Conservation (phyloP, 768 basidiomycete genomes). For the Pleurotus djamor region DNA sequence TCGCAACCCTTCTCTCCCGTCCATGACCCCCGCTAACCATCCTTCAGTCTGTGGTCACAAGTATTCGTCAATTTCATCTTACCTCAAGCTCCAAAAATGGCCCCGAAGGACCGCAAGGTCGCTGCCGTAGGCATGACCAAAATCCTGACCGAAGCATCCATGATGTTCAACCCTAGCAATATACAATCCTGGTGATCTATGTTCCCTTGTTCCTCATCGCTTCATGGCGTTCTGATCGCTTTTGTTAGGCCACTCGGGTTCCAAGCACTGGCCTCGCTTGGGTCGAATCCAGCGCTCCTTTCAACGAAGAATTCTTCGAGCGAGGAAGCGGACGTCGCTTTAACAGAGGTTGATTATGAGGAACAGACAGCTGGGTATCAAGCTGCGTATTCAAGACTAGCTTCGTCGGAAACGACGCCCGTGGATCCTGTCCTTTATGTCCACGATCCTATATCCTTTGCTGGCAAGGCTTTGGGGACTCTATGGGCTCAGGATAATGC, state of each 20-base stretch:
- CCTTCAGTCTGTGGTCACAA: constrained; percentile 67
- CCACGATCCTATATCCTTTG: constrained; percentile 49
- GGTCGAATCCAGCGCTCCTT: constrained; percentile 76
- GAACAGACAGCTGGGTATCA: constrained; percentile 92
- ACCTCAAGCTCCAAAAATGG: constrained; percentile 79
- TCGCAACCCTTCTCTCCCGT: neutral
- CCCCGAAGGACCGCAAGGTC: constrained; percentile 82
- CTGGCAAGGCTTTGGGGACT: constrained; percentile 43
- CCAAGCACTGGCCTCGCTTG: constrained; percentile 69
- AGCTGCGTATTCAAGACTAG: constrained; percentile 88
- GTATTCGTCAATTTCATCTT: constrained; percentile 74
- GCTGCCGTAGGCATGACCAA: constrained; percentile 78
- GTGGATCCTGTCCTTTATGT: constrained; percentile 65
- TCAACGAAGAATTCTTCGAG: constrained; percentile 28
- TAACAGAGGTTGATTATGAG: constrained; percentile 85
- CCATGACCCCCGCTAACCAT: constrained; percentile 2
- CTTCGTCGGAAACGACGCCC: constrained; percentile 65
- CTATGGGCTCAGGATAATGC: constrained; percentile 32
- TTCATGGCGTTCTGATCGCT: neutral
- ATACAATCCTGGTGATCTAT: constrained; percentile 60
- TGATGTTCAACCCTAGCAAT: constrained; percentile 66
- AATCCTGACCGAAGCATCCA: constrained; percentile 69
- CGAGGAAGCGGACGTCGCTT: constrained; percentile 51
- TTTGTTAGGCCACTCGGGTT: constrained; percentile 65
- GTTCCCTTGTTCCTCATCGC: neutral